Conservation (phyloP, 2,329 filamentous ascomycete genomes). For the Penicillium sclerotigenum region DNA sequence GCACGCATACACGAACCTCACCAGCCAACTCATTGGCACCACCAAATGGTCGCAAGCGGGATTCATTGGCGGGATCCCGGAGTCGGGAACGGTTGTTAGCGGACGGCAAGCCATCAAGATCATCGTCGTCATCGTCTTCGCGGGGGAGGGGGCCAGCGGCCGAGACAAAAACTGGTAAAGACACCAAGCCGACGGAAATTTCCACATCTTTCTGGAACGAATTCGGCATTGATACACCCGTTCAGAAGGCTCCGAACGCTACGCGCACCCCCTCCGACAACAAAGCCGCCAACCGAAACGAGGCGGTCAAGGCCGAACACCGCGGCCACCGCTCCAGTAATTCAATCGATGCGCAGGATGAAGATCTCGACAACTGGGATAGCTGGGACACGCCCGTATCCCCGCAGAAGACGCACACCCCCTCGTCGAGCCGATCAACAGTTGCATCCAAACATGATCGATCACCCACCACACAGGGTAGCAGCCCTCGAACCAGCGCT, state of each 20-base stretch:
- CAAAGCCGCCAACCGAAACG: slow-evolving; percentile 15
- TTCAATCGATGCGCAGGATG: slow-evolving; percentile 30
- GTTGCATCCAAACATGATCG: slow-evolving; percentile 49
- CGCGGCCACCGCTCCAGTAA: slow-evolving; percentile 31
- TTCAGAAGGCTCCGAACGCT: slow-evolving; percentile 38
- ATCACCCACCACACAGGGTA: slow-evolving; percentile 45
- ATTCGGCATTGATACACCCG: slow-evolving; percentile 50
- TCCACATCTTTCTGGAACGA: slow-evolving; percentile 51
- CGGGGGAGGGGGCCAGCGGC: slow-evolving; percentile 29
- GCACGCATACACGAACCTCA: slow-evolving; percentile 43
- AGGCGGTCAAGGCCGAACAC: slow-evolving; percentile 33
- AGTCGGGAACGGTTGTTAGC: slow-evolving; percentile 34
- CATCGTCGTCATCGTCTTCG: slow-evolving; percentile 32
- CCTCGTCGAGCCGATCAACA: slow-evolving; percentile 49
- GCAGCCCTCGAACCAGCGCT: slow-evolving; percentile 54
- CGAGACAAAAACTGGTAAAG: slow-evolving; percentile 41
- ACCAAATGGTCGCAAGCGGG: slow-evolving; percentile 24
- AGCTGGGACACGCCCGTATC: slow-evolving; percentile 52
- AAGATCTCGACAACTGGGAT: slow-evolving; percentile 54
- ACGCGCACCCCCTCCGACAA: slow-evolving; percentile 26
- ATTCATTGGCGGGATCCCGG: slow-evolving; percentile 32
- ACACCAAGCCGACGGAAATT: slow-evolving; percentile 41
- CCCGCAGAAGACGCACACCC: slow-evolving; percentile 38
- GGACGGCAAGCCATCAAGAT: slow-evolving; percentile 30
- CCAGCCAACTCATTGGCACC: slow-evolving; percentile 22